phyloP scores from a whole-genome alignment of 2,329 filamentous ascomycete genomes.

The Fusarium camptoceras region DNA sequence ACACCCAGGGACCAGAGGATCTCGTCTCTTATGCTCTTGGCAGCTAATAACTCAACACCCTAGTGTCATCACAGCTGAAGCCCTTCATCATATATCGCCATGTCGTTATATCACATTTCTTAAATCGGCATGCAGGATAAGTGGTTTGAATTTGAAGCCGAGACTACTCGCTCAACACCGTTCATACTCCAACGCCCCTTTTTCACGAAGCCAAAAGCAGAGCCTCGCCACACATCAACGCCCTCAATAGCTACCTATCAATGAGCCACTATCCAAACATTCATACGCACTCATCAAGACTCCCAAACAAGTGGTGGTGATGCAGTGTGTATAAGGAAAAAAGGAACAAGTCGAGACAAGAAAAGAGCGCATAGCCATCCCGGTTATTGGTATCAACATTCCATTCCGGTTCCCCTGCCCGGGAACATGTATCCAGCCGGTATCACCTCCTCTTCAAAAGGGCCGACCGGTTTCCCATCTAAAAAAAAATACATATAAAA shows the following conservation, averaged over 20 bases:
- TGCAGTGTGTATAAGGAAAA: slow-evolving; percentile 11
- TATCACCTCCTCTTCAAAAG: slow-evolving; percentile 16
- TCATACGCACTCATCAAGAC: neutral
- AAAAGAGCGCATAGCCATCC: slow-evolving; percentile 39
- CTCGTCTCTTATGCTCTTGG: neutral
- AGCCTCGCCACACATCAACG: slow-evolving; percentile 21
- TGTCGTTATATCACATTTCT: neutral
- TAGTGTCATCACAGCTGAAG: neutral
- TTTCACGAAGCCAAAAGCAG: slow-evolving; percentile 2
- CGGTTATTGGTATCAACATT: slow-evolving; percentile 45
- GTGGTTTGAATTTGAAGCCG: slow-evolving; percentile 24
- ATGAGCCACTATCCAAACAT: slow-evolving; percentile 18
- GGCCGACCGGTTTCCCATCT: slow-evolving; percentile 31
- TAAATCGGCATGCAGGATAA: neutral
- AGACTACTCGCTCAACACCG: slow-evolving; percentile 19
- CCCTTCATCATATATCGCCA: neutral
- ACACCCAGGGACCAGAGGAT: neutral
- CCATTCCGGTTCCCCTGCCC: slow-evolving; percentile 25
- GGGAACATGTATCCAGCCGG: slow-evolving; percentile 33
- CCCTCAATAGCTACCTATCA: slow-evolving; percentile 5
- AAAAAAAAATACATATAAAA: slow-evolving; percentile 34
- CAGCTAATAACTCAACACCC: neutral
- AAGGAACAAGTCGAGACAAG: slow-evolving; percentile 12
- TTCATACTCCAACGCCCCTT: slow-evolving; percentile 10
- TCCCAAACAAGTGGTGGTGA: neutral